These are phyloP conservation scores for Xylaria polymorpha DNA, from an alignment of 2,329 filamentous ascomycete species.

Conservation along the genomic window DNA sequence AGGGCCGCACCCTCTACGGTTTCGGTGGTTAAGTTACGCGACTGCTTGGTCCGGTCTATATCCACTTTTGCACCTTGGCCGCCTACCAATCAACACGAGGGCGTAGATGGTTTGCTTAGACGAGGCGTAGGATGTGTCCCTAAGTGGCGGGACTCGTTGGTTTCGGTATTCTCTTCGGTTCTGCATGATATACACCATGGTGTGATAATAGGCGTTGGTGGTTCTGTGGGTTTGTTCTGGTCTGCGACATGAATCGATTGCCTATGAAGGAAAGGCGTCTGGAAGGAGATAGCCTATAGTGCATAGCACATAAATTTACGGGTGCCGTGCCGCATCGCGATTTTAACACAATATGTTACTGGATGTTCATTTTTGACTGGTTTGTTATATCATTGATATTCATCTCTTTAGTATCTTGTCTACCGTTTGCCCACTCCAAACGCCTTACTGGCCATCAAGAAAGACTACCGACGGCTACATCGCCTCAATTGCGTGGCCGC, in stretches of 20 bases:
- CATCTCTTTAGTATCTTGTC: conserved; percentile 27
- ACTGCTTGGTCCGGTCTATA: conserved; percentile 7
- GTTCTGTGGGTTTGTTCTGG: conserved; percentile 45
- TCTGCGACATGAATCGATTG: conserved; percentile 46
- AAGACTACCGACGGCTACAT: neutral
- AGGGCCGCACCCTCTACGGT: conserved; percentile 75
- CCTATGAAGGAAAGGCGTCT: conserved; percentile 40
- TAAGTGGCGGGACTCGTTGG: conserved; percentile 12
- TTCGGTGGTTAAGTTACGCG: conserved; percentile 68
- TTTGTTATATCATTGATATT: neutral
- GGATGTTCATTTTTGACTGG: neutral
- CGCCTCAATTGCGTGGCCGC: too few relatives aligned
- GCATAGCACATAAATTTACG: conserved; percentile 47
- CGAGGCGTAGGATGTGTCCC: conserved; percentile 24
- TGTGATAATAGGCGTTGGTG: conserved; percentile 50
- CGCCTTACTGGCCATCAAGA: conserved; percentile 20
- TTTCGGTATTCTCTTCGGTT: conserved; percentile 39
- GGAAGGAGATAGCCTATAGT: conserved; percentile 38
- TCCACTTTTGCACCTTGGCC: conserved; percentile 25
- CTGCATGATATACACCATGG: conserved; percentile 49
- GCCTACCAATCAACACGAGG: conserved; percentile 21
- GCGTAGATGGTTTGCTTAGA: conserved; percentile 10
- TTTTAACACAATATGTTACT: conserved; percentile 28
- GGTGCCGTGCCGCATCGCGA: conserved; percentile 41
- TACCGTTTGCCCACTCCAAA: conserved; percentile 36